These are phyloP conservation scores for Clavulina sp. DNA, from an alignment of 768 basidiomycete genomes.

Conservation along the genomic window DNA sequence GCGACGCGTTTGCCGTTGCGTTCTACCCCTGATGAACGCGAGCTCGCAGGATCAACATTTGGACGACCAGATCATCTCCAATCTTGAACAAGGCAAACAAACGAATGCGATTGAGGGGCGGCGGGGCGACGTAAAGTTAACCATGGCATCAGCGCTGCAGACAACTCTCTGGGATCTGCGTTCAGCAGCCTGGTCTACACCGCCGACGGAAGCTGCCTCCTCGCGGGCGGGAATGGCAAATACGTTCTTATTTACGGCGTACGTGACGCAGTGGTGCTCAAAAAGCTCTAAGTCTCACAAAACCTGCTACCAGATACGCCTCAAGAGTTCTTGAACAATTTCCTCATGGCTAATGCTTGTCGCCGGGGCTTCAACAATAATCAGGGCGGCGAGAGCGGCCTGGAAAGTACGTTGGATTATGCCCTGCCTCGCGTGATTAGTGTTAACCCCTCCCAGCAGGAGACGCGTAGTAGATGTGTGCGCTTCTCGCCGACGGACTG, in stretches of 20 bases:
- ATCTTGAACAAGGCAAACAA: constrained; percentile 66
- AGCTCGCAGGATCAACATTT: constrained; percentile 79
- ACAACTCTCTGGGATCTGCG: constrained; percentile 73
- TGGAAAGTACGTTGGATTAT: constrained; percentile 75
- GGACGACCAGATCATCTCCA: constrained; percentile 88
- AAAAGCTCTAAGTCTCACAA: constrained; percentile 92
- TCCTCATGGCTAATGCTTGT: constrained; percentile 80
- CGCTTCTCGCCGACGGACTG: constrained; percentile 87
- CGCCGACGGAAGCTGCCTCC: constrained; percentile 77
- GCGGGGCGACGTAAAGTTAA: constrained; percentile 78
- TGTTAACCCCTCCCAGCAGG: constrained; percentile 79
- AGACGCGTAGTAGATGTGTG: constrained; percentile 85
- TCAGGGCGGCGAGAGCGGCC: constrained; percentile 71
- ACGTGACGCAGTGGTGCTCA: constrained; percentile 78
- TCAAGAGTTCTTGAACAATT: constrained; percentile 82
- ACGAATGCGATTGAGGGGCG: constrained; percentile 83
- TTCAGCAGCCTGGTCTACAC: constrained; percentile 89
- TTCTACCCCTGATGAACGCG: constrained; percentile 94
- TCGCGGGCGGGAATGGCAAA: constrained; percentile 94
- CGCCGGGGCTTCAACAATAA: constrained; percentile 71
- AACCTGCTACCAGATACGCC: constrained; percentile 93
- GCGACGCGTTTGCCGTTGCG: constrained; percentile 73
- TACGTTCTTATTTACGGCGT: constrained; percentile 92
- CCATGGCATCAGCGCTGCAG: constrained; percentile 79
- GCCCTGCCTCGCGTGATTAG: constrained; percentile 69